phyloP scores from a whole-genome alignment of 2,329 filamentous ascomycete species.

The Colletotrichum scovillei region DNA sequence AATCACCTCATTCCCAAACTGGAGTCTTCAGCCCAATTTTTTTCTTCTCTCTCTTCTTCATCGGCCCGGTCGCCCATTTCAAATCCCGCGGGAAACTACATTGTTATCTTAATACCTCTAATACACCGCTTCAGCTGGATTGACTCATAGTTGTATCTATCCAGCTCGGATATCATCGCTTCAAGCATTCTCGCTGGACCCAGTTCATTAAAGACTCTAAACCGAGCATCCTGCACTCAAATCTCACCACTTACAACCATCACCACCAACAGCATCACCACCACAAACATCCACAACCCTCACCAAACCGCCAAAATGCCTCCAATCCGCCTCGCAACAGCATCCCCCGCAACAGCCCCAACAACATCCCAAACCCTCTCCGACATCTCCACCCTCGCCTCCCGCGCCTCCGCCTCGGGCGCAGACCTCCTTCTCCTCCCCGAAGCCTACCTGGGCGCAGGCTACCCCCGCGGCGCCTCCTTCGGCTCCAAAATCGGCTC shows the following conservation, averaged over 20 bases:
- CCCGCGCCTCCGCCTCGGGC: constrained; percentile 65
- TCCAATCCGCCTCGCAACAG: constrained; percentile 63
- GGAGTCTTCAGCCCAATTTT: not conserved
- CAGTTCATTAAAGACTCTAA: not conserved
- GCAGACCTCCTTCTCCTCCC: constrained; percentile 86
- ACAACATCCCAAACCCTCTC: constrained; percentile 70
- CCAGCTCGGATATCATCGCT: not conserved
- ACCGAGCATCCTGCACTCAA: not conserved
- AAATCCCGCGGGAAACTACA: constrained; percentile 9
- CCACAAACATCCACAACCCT: too few species aligned
- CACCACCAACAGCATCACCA: too few species aligned
- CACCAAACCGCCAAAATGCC: constrained; percentile 24
- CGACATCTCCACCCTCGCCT: constrained; percentile 72
- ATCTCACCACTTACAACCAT: not conserved
- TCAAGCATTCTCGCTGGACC: not conserved
- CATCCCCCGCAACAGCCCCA: constrained; percentile 62
- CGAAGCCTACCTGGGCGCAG: constrained; percentile 86
- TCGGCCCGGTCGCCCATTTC: not conserved
- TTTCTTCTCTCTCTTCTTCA: not conserved
- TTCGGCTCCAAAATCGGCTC: constrained; percentile 83
- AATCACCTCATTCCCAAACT: constrained; percentile 5
- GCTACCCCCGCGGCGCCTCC: constrained; percentile 84
- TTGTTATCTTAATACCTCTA: not conserved
- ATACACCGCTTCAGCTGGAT: not conserved
- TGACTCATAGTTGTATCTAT: not conserved